Conservation (phyloP, 495 filamentous ascomycete species). For the Articulospora tetracladia region DNA sequence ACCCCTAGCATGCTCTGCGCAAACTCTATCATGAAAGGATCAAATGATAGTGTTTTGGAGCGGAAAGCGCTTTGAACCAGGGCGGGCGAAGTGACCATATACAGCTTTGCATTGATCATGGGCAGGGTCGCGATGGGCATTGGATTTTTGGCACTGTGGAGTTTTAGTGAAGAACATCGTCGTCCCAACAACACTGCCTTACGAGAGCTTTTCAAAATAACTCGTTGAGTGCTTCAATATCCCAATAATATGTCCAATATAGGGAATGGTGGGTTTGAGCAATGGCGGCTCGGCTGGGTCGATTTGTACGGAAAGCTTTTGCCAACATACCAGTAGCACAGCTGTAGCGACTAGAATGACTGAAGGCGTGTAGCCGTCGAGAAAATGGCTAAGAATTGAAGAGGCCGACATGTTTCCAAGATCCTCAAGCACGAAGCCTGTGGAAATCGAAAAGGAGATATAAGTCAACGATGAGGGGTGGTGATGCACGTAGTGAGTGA, state of each 20-base stretch:
- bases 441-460: too few relatives aligned
- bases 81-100: constrained; percentile 21
- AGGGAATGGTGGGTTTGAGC: constrained; percentile 25
- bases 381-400: not conserved
- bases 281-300: constrained; percentile 28
- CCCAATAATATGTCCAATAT: constrained; percentile 29
- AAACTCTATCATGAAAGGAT: constrained; percentile 10
- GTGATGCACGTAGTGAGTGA: too few relatives aligned
- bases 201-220: constrained; percentile 19
- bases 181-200: not conserved
- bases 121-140: constrained; percentile 14
- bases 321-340: constrained; percentile 4
- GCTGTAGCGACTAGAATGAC: not conserved
- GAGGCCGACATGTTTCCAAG: too few relatives aligned
- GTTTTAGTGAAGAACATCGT: not conserved
- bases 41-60: constrained; percentile 5
- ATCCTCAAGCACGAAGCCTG: too few relatives aligned
- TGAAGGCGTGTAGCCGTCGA: constrained; percentile 11
- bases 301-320: constrained; percentile 1
- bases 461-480: too few relatives aligned
- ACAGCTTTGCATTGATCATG: constrained; percentile 12
- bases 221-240: constrained; percentile 21
- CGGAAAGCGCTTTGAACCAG: constrained; percentile 22
- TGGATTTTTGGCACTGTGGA: not conserved
- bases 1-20: constrained; percentile 2